Evolutionary conservation across 2,329 filamentous ascomycete species (phyloP).

Genomic region (Colletotrichum chlorophyti): DNA sequence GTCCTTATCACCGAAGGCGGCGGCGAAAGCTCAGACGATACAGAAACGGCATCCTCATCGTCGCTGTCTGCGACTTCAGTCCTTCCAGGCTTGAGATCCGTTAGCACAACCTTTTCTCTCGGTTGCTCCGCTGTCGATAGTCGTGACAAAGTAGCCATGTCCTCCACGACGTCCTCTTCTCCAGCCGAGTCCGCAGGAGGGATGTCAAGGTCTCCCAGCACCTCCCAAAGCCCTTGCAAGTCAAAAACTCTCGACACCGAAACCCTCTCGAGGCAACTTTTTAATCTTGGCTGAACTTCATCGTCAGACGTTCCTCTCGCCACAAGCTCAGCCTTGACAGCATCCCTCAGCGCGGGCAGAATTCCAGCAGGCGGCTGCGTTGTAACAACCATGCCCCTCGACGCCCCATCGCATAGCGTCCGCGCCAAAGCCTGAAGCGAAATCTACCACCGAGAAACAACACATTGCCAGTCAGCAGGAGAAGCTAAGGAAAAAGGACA

Average conservation of each 20-base stretch:
- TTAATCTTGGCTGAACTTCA: slow-evolving; percentile 34
- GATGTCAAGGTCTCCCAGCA: slow-evolving; percentile 56
- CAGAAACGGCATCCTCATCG: slow-evolving; percentile 41
- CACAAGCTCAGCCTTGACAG: slow-evolving; percentile 44
- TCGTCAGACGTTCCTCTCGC: slow-evolving; percentile 24
- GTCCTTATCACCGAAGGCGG: slow-evolving; percentile 23
- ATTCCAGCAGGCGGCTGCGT: slow-evolving; percentile 50
- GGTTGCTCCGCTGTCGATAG: neutral
- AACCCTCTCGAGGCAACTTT: slow-evolving; percentile 53
- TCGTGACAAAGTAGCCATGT: neutral
- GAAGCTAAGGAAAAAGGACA: no score
- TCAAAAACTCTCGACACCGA: slow-evolving; percentile 65
- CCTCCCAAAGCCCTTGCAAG: slow-evolving; percentile 63
- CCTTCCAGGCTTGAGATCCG: slow-evolving; percentile 19
- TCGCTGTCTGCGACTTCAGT: slow-evolving; percentile 47
- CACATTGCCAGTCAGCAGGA: no score
- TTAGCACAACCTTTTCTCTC: slow-evolving; percentile 1
- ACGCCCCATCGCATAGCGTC: slow-evolving; percentile 40
- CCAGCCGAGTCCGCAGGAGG: neutral
- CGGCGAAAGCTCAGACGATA: slow-evolving; percentile 26
- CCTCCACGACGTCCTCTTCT: neutral
- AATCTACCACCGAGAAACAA: slow-evolving; percentile 40
- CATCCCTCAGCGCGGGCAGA: slow-evolving; percentile 48
- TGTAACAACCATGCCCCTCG: slow-evolving; percentile 53
- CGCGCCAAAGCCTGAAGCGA: slow-evolving; percentile 55